Conservation (phyloP, 306 rosid species). For the Hylodesmum podocarpum region DNA sequence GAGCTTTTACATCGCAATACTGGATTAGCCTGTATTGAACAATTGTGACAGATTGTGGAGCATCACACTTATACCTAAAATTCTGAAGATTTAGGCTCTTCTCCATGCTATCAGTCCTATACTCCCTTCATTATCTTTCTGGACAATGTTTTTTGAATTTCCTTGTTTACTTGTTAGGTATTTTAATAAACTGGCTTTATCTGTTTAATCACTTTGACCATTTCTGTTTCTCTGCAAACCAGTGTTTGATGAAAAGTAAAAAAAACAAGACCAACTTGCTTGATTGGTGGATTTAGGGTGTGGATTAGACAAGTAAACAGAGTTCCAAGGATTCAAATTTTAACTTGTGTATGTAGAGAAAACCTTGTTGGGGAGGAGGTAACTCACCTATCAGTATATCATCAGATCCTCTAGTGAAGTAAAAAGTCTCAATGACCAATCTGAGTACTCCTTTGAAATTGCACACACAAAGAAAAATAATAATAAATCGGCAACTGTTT, state of each 20-base stretch:
- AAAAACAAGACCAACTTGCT: neutral
- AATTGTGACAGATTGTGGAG: neutral
- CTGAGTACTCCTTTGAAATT: too few relatives aligned
- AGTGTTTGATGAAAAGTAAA: neutral
- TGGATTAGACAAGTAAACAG: neutral
- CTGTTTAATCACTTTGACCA: neutral
- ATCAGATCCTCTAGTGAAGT: too few relatives aligned
- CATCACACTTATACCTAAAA: neutral
- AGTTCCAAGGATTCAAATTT: neutral
- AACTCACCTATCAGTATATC: too few relatives aligned
- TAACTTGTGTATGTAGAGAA: too few relatives aligned
- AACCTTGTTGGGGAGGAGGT: too few relatives aligned
- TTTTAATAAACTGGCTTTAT: neutral
- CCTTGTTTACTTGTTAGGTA: neutral
- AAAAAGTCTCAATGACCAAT: too few relatives aligned
- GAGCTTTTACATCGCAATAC: neutral
- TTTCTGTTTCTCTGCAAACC: neutral
- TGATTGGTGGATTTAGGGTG: neutral
- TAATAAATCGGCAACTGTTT: too few relatives aligned
- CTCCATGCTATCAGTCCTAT: neutral
- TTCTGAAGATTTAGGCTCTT: neutral
- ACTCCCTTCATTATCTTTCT: conserved; percentile 5
- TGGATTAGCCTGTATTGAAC: neutral
- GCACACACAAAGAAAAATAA: too few relatives aligned
- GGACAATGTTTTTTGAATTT: neutral